Evolutionary conservation across 2,329 filamentous ascomycete genomes (phyloP).

Genomic region (Claviceps sp.): DNA sequence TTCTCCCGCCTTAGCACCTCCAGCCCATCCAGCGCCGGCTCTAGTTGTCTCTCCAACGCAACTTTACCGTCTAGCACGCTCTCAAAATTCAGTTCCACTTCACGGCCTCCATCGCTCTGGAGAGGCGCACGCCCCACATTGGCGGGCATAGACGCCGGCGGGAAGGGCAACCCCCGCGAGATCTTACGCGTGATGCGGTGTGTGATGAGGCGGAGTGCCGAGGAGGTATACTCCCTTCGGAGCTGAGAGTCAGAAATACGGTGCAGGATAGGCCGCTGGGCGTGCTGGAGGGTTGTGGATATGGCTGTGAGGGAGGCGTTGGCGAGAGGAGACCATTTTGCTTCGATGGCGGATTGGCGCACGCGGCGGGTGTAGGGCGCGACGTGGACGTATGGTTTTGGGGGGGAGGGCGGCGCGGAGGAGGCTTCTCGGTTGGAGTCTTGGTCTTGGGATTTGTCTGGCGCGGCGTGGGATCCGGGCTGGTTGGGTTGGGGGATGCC

Average conservation of each 20-base stretch:
- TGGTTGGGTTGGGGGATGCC: constrained; percentile 5
- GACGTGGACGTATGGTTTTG: constrained; percentile 35
- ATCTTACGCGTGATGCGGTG: constrained; percentile 45
- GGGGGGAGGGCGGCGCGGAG: constrained; percentile 13
- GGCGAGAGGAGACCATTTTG: constrained; percentile 52
- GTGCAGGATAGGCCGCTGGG: constrained; percentile 48
- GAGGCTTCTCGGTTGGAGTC: constrained; percentile 3
- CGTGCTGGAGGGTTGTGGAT: constrained; percentile 40
- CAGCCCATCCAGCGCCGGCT: constrained; percentile 48
- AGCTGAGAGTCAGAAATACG: constrained; percentile 36
- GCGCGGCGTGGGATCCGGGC: neutral
- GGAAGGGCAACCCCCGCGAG: constrained; percentile 50
- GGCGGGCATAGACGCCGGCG: constrained; percentile 30
- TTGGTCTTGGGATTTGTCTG: neutral
- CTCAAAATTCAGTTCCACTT: constrained; percentile 53
- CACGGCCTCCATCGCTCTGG: constrained; percentile 29
- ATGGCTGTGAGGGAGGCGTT: constrained; percentile 40
- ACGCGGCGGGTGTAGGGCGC: constrained; percentile 37
- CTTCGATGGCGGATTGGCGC: constrained; percentile 50
- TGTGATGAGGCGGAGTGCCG: constrained; percentile 41
- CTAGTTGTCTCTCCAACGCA: constrained; percentile 43
- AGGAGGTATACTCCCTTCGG: constrained; percentile 38
- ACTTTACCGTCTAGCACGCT: constrained; percentile 46
- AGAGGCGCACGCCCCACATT: constrained; percentile 5
- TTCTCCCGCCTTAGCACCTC: constrained; percentile 46